Percentiles rank a stretch among this genome's conserved stretches.
These are phyloP conservation scores for Trichoderma polysporum DNA, from an alignment of 2,329 filamentous ascomycete species.

Conservation along the genomic window DNA sequence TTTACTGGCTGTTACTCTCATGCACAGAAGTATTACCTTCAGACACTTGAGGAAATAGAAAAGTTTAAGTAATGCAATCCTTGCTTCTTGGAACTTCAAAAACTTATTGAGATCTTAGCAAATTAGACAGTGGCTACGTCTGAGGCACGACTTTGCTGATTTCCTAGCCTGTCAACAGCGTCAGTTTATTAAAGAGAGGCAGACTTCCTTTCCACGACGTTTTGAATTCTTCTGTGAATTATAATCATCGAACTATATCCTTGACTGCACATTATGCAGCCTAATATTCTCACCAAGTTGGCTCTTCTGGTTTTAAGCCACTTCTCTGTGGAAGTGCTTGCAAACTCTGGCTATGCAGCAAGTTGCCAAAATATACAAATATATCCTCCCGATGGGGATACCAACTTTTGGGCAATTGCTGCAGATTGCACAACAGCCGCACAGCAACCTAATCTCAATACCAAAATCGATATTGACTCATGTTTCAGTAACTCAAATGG, in stretches of 20 bases:
- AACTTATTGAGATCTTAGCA: no score
- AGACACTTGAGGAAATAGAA: background rate
- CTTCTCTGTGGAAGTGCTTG: background rate
- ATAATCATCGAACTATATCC: background rate
- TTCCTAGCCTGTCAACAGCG: background rate
- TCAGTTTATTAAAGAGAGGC: background rate
- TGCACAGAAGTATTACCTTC: background rate
- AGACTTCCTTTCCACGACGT: background rate
- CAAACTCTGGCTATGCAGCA: background rate
- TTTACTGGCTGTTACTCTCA: background rate
- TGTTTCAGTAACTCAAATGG: background rate
- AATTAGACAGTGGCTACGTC: background rate
- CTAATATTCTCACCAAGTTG: background rate
- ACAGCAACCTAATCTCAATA: background rate
- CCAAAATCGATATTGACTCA: background rate
- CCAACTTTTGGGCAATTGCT: background rate
- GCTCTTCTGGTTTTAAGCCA: background rate
- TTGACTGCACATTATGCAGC: background rate
- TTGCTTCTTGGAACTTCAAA: background rate
- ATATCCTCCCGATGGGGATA: background rate
- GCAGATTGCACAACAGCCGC: background rate
- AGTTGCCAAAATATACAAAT: background rate
- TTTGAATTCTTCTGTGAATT: background rate
- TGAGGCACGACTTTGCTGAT: background rate
- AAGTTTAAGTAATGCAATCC: background rate